Evolutionary conservation across 495 filamentous ascomycete species (phyloP).

Genomic region (Baudoinia panamericana): DNA sequence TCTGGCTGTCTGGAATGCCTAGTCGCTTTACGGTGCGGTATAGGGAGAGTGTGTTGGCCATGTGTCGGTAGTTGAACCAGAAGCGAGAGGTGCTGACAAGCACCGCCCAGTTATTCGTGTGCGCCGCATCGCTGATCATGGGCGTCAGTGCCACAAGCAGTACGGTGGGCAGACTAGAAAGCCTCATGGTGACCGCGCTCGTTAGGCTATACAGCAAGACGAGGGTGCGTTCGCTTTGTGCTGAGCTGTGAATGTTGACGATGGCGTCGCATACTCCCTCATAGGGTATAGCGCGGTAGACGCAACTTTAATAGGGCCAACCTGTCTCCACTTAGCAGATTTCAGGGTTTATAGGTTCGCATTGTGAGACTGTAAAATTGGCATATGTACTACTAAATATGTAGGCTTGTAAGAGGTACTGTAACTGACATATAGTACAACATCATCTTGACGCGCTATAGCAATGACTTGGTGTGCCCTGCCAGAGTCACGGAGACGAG

Average conservation of each 20-base stretch:
- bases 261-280: background rate
- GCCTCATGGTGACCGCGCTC: slow-evolving; percentile 9
- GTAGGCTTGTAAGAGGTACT: too few relatives aligned
- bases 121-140: slow-evolving; percentile 47
- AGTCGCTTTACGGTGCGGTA: slow-evolving; percentile 98
- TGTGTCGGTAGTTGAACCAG: slow-evolving; percentile 99
- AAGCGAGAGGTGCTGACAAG: slow-evolving; percentile 96
- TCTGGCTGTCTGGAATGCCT: slow-evolving; percentile 95
- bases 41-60: slow-evolving; percentile 93
- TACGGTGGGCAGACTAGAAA: slow-evolving; percentile 2
- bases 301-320: too few relatives aligned
- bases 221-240: too few relatives aligned
- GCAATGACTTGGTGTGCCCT: too few relatives aligned
- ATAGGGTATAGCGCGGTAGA: background rate
- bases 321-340: background rate
- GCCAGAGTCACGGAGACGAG: too few relatives aligned
- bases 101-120: slow-evolving; percentile 98
- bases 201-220: background rate
- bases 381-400: too few relatives aligned
- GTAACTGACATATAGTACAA: too few relatives aligned
- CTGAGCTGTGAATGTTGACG: background rate
- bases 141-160: slow-evolving; percentile 20
- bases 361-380: background rate
- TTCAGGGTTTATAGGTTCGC: background rate
- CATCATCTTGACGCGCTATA: too few relatives aligned